A percentile compares a stretch with the other conserved stretches of the same genome.
phyloP scores from a whole-genome alignment of 2,329 filamentous ascomycete genomes.

The Chalaropsis ovoidea region DNA sequence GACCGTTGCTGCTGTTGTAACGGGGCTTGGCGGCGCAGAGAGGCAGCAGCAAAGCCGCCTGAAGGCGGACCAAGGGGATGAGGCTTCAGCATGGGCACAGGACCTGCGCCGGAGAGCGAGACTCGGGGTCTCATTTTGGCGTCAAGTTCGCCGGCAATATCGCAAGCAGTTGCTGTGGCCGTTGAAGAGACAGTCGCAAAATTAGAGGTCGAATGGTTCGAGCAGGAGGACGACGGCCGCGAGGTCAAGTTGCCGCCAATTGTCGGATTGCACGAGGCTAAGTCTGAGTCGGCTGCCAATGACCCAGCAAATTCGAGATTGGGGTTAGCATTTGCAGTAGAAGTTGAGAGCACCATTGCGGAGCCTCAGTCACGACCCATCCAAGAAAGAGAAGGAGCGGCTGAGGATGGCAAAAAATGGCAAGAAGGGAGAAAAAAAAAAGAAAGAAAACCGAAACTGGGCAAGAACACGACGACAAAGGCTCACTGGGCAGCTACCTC shows the following conservation, averaged over 20 bases:
- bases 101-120: constrained; percentile 16
- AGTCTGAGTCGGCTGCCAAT: constrained; percentile 11
- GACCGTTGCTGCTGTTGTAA: constrained; percentile 11
- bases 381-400: neutral
- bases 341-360: constrained; percentile 20
- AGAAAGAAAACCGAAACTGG: neutral
- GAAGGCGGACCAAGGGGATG: constrained; percentile 22
- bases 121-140: constrained; percentile 23
- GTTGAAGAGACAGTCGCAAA: constrained; percentile 1
- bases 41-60: constrained; percentile 23
- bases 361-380: constrained; percentile 21
- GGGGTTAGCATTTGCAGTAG: constrained; percentile 17
- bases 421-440: neutral
- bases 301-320: constrained; percentile 18
- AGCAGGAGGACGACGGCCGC: constrained; percentile 20
- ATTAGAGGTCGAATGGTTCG: constrained; percentile 12
- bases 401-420: constrained; percentile 7
- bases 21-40: constrained; percentile 20
- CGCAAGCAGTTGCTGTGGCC: constrained; percentile 11
- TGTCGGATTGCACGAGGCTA: constrained; percentile 7
- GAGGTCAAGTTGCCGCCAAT: constrained; percentile 9
- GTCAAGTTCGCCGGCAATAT: constrained; percentile 8
- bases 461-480: neutral
- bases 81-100: constrained; percentile 24
- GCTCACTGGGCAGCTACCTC: constrained; percentile 10